phyloP scores from a whole-genome alignment of 768 basidiomycete species.

The Naganishia kalamii region DNA sequence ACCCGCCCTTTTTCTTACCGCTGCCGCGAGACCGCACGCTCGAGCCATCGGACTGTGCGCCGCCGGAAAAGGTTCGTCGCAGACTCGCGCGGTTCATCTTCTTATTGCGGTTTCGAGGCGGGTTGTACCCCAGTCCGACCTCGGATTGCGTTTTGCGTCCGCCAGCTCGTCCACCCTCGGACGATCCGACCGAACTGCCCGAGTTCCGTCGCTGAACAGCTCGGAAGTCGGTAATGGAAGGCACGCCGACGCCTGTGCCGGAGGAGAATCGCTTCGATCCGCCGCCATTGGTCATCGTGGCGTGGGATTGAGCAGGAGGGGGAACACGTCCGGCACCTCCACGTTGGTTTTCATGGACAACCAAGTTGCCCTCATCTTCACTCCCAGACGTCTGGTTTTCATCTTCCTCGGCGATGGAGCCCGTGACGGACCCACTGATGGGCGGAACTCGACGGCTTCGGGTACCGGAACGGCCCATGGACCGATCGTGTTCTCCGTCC shows the following conservation, averaged over 20 bases:
- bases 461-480: slow-evolving; percentile 19
- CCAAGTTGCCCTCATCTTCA: slow-evolving; percentile 37
- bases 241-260: slow-evolving; percentile 11
- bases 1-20: slow-evolving; percentile 41
- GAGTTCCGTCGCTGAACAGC: slow-evolving; percentile 14
- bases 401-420: slow-evolving; percentile 44
- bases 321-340: slow-evolving; percentile 23
- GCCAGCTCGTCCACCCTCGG: neutral
- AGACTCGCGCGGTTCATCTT: slow-evolving; percentile 27
- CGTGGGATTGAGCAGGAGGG: neutral
- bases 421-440: slow-evolving; percentile 34
- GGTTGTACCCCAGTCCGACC: slow-evolving; percentile 37
- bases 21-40: slow-evolving; percentile 26
- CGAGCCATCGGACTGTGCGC: slow-evolving; percentile 32
- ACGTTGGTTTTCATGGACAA: slow-evolving; percentile 43
- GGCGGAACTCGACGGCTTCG: slow-evolving; percentile 15
- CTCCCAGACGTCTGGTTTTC: slow-evolving; percentile 38
- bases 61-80: slow-evolving; percentile 33
- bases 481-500: slow-evolving; percentile 22
- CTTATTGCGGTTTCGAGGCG: slow-evolving; percentile 31
- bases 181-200: slow-evolving; percentile 15
- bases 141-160: slow-evolving; percentile 41
- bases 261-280: slow-evolving; percentile 6
- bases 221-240: slow-evolving; percentile 23
- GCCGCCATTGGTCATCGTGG: neutral